These are phyloP conservation scores for Candida pseudofarinosa DNA, from an alignment of 805 yeast genomes.

Conservation along the genomic window DNA sequence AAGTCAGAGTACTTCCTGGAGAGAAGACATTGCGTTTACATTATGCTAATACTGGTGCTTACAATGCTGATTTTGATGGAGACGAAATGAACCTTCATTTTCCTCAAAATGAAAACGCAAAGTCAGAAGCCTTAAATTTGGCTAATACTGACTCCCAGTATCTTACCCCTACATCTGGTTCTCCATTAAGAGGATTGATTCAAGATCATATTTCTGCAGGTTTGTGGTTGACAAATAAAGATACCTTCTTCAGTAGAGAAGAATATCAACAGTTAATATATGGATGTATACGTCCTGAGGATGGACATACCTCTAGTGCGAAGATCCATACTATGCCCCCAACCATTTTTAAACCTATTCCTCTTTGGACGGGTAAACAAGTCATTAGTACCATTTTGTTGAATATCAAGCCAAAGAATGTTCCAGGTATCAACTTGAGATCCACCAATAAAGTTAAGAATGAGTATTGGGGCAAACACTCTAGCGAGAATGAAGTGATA, in stretches of 20 bases:
- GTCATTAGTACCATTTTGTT: constrained; percentile 86
- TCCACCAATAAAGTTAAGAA: constrained; percentile 87
- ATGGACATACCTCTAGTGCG: constrained; percentile 79
- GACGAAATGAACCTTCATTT: constrained; percentile 99
- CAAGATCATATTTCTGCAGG: constrained; percentile 99
- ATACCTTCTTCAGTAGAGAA: constrained; percentile 85
- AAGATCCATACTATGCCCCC: constrained; percentile 82
- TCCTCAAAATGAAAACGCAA: constrained; percentile 96
- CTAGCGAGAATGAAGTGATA: constrained; percentile 80
- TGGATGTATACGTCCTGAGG: constrained; percentile 95
- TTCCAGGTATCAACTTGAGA: constrained; percentile 86
- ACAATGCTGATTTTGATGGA: constrained; percentile 98
- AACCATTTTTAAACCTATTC: constrained; percentile 77
- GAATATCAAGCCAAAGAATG: constrained; percentile 78
- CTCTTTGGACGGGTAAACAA: constrained; percentile 98
- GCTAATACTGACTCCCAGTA: constrained; percentile 98
- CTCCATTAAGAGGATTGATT: constrained; percentile 97
- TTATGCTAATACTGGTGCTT: constrained; percentile 98
- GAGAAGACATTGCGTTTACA: constrained; percentile 95
- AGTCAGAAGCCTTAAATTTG: constrained; percentile 90
- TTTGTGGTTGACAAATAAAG: constrained; percentile 95
- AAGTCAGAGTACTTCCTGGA: constrained; percentile 93
- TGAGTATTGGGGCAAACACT: constrained; percentile 89
- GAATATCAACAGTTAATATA: constrained; percentile 90
- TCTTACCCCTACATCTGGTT: constrained; percentile 96